phyloP scores from a whole-genome alignment of 768 basidiomycete genomes.

The Psilocybe cyanescens region DNA sequence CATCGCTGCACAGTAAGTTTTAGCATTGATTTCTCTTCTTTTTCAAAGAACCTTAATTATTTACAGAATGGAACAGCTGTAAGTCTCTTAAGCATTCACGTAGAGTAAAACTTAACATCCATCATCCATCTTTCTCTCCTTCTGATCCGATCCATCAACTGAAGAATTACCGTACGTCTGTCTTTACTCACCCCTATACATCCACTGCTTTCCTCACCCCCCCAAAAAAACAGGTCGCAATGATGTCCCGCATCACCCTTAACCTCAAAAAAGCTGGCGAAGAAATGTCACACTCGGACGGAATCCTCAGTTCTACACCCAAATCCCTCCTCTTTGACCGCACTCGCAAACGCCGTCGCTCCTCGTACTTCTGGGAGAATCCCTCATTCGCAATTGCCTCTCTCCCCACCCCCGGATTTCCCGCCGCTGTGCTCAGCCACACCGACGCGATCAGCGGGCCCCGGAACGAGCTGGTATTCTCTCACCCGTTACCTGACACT shows the following conservation, averaged over 20 bases:
- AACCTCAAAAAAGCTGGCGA: constrained; percentile 50
- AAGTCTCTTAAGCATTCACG: constrained; percentile 14
- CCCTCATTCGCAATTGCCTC: constrained; percentile 10
- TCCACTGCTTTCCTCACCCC: constrained; percentile 5
- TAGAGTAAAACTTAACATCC: not conserved
- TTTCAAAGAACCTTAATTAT: not conserved
- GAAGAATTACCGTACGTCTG: constrained; percentile 20
- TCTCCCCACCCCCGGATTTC: constrained; percentile 5
- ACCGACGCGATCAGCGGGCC: not conserved
- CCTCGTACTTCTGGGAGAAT: constrained; percentile 2
- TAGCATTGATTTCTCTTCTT: not conserved
- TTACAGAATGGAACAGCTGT: constrained; percentile 43
- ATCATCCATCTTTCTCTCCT: not conserved
- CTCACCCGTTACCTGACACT: constrained; percentile 1
- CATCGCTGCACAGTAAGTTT: constrained; percentile 49
- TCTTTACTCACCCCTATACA: no score
- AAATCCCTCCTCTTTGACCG: constrained; percentile 24
- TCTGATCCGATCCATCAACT: not conserved
- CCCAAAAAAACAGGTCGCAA: constrained; percentile 43
- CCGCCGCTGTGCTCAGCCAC: constrained; percentile 1
- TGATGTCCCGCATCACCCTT: constrained; percentile 73
- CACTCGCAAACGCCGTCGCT: constrained; percentile 6
- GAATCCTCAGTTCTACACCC: constrained; percentile 4
- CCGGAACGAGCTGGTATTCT: constrained; percentile 8
- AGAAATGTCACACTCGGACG: constrained; percentile 17